Conservation (phyloP, 2,329 filamentous ascomycete genomes). For the Fusarium succisae region DNA sequence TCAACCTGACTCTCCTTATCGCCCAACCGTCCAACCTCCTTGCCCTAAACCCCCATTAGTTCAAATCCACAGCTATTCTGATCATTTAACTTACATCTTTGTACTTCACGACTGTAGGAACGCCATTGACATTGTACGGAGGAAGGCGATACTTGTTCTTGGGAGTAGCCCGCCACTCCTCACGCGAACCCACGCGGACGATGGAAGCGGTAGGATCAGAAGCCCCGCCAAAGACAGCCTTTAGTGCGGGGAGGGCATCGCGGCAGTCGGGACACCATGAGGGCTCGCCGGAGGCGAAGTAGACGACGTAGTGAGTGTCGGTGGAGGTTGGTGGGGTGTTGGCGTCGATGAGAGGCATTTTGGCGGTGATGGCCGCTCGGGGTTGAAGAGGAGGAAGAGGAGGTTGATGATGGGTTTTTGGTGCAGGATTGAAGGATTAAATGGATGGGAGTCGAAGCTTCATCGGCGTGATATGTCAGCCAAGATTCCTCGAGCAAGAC, state of each 20-base stretch:
- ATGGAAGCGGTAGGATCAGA: constrained; percentile 40
- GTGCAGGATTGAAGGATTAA: background rate
- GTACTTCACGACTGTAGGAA: constrained; percentile 42
- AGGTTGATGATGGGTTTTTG: no score
- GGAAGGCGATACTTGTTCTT: constrained; percentile 41
- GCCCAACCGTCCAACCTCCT: constrained; percentile 40
- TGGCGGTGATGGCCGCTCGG: fast-evolving
- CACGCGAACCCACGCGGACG: constrained; percentile 38
- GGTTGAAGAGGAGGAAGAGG: background rate
- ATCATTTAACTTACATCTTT: constrained; percentile 29
- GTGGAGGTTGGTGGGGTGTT: constrained; percentile 37
- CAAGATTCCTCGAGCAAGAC: background rate
- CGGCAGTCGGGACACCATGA: constrained; percentile 45
- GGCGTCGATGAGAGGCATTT: constrained; percentile 43
- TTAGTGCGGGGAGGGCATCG: constrained; percentile 39
- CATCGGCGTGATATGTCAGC: background rate
- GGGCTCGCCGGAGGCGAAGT: constrained; percentile 44
- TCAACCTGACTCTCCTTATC: constrained; percentile 43
- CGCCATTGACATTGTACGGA: constrained; percentile 41
- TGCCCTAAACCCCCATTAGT: constrained; percentile 20
- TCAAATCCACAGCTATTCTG: fast-evolving
- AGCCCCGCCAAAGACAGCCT: constrained; percentile 35
- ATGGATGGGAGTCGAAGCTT: background rate
- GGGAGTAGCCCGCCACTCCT: constrained; percentile 38
- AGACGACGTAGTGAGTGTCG: constrained; percentile 44